phyloP scores from a whole-genome alignment of 768 basidiomycete genomes.

The Boletus pseudopeckii region DNA sequence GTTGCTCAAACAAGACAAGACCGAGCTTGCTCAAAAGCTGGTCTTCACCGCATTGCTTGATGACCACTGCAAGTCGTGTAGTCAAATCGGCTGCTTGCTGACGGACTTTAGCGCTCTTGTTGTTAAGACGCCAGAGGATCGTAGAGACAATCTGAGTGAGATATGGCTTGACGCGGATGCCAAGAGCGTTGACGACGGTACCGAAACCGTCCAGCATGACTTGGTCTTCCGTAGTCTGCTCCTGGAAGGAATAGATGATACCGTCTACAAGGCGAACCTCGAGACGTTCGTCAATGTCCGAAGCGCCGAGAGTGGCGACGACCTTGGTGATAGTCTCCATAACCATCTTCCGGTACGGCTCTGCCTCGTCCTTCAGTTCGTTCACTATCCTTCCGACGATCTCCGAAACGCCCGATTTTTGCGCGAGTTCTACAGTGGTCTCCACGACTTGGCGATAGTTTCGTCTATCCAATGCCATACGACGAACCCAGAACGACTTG shows the following conservation, averaged over 20 bases:
- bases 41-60: conserved; percentile 98
- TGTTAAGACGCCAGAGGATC: conserved; percentile 98
- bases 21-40: conserved; percentile 94
- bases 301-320: conserved; percentile 88
- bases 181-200: conserved; percentile 94
- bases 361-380: conserved; percentile 54
- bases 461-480: conserved; percentile 94
- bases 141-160: conserved; percentile 99
- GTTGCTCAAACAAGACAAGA: conserved; percentile 94
- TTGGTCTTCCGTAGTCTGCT: conserved; percentile 98
- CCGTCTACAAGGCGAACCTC: conserved; percentile 95
- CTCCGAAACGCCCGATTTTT: conserved; percentile 94
- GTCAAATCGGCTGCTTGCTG: conserved; percentile 99
- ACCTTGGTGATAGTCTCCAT: conserved; percentile 99
- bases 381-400: conserved; percentile 83
- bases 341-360: conserved; percentile 97
- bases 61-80: conserved; percentile 91
- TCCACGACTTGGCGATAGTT: conserved; percentile 98
- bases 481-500: conserved; percentile 97
- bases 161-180: conserved; percentile 96
- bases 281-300: conserved; percentile 94
- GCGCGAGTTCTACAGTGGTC: conserved; percentile 96
- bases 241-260: conserved; percentile 99
- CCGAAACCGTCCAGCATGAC: conserved; percentile 99
- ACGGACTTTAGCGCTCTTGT: conserved; percentile 98